Percentiles rank a stretch among this genome's conserved stretches.
These are phyloP conservation scores for Dendryphion nanum DNA, from an alignment of 2,329 filamentous ascomycete species.

Conservation along the genomic window DNA sequence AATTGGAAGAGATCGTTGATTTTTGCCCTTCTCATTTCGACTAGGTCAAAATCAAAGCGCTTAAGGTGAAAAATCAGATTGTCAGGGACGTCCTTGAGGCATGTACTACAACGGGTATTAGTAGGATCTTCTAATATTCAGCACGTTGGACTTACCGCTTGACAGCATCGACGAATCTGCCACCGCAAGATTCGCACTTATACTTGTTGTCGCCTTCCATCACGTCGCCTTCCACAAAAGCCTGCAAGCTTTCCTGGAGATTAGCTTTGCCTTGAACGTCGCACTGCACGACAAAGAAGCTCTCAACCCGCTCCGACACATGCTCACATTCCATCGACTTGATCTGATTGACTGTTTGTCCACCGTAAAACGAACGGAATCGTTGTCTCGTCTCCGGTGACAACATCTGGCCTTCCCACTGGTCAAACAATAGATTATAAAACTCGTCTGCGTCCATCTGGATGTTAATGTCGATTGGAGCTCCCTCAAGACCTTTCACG, in stretches of 20 bases:
- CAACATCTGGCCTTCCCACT: constrained; percentile 80
- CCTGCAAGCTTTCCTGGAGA: constrained; percentile 82
- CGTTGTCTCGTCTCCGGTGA: constrained; percentile 65
- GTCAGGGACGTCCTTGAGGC: constrained; percentile 87
- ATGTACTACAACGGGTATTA: constrained; percentile 58
- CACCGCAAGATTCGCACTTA: constrained; percentile 87
- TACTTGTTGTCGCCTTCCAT: constrained; percentile 99
- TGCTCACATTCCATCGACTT: constrained; percentile 93
- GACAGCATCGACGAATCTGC: constrained; percentile 81
- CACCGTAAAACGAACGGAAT: constrained; percentile 84
- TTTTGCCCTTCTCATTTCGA: constrained; percentile 78
- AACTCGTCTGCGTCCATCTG: constrained; percentile 99
- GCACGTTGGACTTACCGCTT: constrained; percentile 59
- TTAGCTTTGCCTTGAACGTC: constrained; percentile 90
- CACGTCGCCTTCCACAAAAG: constrained; percentile 94
- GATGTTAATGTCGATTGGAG: constrained; percentile 77
- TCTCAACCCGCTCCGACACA: constrained; percentile 85
- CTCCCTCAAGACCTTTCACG: constrained; percentile 80
- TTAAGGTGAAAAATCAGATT: constrained; percentile 95
- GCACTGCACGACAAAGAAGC: constrained; percentile 92
- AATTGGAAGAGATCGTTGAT: constrained; percentile 96
- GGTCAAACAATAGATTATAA: constrained; percentile 89
- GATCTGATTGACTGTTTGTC: constrained; percentile 89
- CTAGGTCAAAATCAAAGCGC: constrained; percentile 77
- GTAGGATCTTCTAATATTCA: background rate